Conservation (phyloP, 75 land plant genomes). For the Cryptomeria japonica region DNA sequence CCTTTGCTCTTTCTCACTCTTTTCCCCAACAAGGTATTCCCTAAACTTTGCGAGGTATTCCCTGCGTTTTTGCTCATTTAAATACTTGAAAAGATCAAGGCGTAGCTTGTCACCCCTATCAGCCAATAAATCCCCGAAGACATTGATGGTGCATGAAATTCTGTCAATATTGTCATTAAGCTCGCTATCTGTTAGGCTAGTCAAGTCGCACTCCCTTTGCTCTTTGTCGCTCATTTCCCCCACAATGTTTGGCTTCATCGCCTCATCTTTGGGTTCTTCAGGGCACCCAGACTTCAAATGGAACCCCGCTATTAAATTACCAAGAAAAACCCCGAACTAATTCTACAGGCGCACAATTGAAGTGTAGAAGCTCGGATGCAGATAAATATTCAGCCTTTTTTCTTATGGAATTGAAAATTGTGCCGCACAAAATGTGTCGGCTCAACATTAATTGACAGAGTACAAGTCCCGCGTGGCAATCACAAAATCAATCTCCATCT, state of each 20-base stretch:
- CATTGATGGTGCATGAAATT: no score
- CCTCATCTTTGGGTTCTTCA: background rate
- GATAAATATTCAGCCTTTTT: no score
- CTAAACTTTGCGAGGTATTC: no score
- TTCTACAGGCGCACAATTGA: no score
- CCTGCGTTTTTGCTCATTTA: conserved; percentile 1
- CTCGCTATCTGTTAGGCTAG: background rate
- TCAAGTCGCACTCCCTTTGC: background rate
- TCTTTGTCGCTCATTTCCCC: background rate
- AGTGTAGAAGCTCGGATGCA: no score
- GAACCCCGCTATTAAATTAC: background rate
- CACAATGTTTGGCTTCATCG: background rate
- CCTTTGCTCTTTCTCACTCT: background rate
- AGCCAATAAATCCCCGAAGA: background rate
- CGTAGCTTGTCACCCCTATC: background rate
- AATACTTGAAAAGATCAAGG: background rate
- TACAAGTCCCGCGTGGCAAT: no score
- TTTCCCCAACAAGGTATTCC: no score
- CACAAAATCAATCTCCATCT: no score
- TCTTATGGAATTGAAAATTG: no score
- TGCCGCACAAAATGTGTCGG: no score
- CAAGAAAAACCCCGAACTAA: background rate
- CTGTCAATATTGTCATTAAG: background rate
- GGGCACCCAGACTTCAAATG: no score
- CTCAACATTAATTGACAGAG: no score